A percentile compares a stretch with the other conserved stretches of the same genome.
Conservation (phyloP, 2,329 filamentous ascomycete genomes). For the Verticillium dahliae region DNA sequence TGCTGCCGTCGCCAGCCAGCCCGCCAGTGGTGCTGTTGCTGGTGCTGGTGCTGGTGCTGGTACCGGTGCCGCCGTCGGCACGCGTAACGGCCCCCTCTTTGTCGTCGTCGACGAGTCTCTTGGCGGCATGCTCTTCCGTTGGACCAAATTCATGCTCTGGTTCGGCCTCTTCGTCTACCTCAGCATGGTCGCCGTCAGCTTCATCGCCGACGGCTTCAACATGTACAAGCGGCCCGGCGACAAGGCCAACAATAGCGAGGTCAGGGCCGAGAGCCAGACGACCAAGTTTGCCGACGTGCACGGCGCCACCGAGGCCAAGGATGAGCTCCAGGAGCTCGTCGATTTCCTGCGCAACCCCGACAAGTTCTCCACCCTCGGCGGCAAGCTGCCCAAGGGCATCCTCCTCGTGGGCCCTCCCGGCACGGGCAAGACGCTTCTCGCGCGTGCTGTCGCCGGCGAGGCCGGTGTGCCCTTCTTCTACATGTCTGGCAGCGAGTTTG, state of each 20-base stretch:
- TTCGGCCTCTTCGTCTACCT: constrained; percentile 77
- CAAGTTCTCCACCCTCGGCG: constrained; percentile 87
- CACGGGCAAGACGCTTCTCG: constrained; percentile 94
- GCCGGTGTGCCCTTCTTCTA: constrained; percentile 99
- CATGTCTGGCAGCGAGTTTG: constrained; percentile 98
- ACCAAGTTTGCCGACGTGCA: constrained; percentile 91
- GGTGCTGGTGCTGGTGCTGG: not conserved
- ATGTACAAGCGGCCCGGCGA: constrained; percentile 72
- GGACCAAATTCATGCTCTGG: constrained; percentile 78
- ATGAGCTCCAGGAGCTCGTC: constrained; percentile 93
- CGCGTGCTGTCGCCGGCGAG: constrained; percentile 91
- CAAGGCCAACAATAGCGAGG: constrained; percentile 70
- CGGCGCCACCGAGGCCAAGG: constrained; percentile 96
- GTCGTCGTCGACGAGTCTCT: constrained; percentile 92
- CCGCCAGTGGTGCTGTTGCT: not conserved
- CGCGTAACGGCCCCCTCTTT: constrained; percentile 81
- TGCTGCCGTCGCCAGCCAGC: constrained; percentile 42
- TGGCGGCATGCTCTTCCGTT: constrained; percentile 75
- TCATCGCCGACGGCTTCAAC: constrained; percentile 76
- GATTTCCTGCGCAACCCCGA: constrained; percentile 93
- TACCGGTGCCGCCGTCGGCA: constrained; percentile 51
- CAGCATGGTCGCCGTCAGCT: constrained; percentile 69
- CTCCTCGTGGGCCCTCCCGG: constrained; percentile 91
- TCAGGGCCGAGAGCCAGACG: constrained; percentile 86
- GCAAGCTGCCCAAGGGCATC: constrained; percentile 95